phyloP scores from a whole-genome alignment of 2,329 filamentous ascomycete genomes.

The Exophiala sp. region DNA sequence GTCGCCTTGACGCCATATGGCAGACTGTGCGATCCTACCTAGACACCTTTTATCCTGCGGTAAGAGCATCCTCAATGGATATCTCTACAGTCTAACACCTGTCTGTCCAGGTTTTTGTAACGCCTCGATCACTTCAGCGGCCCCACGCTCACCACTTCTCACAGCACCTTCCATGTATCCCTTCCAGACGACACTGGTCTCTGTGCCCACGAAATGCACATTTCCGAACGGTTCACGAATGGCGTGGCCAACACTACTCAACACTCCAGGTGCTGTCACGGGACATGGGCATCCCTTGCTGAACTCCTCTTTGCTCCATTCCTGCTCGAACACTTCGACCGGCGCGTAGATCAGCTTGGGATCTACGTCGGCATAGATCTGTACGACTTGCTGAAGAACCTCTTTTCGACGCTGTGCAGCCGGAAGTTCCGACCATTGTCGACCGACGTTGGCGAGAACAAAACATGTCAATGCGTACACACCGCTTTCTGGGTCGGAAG shows the following conservation, averaged over 20 bases:
- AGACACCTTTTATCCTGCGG: too few species aligned
- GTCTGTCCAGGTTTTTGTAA: conserved; percentile 19
- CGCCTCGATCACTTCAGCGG: conserved; percentile 41
- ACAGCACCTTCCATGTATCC: conserved; percentile 60
- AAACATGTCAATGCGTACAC: conserved; percentile 39
- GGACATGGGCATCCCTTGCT: conserved; percentile 39
- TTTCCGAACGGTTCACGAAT: conserved; percentile 37
- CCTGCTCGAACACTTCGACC: conserved; percentile 31
- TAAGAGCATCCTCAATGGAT: too few species aligned
- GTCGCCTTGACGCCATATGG: too few species aligned
- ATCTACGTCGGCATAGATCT: conserved; percentile 1
- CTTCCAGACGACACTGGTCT: conserved; percentile 52
- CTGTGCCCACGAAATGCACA: conserved; percentile 54
- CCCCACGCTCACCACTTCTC: conserved; percentile 47
- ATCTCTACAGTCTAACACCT: neutral
- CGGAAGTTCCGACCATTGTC: conserved; percentile 8
- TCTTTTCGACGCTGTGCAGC: conserved; percentile 28
- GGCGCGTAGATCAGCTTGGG: conserved; percentile 1
- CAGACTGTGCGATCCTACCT: too few species aligned
- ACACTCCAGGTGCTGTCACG: conserved; percentile 36
- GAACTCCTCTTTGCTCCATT: conserved; percentile 37
- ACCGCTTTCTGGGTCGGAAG: conserved; percentile 28
- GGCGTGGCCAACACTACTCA: conserved; percentile 32
- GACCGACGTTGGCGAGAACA: conserved; percentile 34
- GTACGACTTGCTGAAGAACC: conserved; percentile 8